phyloP scores from a whole-genome alignment of 108 stramenopile genomes.

The Cyclostephanos tholiformis region DNA sequence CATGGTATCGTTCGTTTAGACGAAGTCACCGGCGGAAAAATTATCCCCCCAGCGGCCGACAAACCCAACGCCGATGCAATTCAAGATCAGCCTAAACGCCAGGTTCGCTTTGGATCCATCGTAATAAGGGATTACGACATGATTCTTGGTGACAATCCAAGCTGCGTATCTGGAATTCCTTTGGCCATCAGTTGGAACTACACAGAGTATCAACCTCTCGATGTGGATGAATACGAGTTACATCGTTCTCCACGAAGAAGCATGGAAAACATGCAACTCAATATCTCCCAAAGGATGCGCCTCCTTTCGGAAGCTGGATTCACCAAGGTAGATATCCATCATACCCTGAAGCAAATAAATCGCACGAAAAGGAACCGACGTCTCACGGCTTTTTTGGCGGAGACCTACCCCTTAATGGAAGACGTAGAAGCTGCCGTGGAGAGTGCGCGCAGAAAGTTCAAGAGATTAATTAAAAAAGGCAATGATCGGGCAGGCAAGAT shows the following conservation, averaged over 20 bases:
- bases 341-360: slow-evolving; percentile 39
- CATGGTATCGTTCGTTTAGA: background rate
- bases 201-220: slow-evolving; percentile 37
- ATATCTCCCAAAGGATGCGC: slow-evolving; percentile 54
- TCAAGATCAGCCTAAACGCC: background rate
- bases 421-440: slow-evolving; percentile 51
- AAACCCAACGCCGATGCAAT: background rate
- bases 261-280: slow-evolving; percentile 50
- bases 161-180: slow-evolving; percentile 61
- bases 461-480: slow-evolving; percentile 30
- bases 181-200: slow-evolving; percentile 72
- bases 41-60: background rate
- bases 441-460: slow-evolving; percentile 54
- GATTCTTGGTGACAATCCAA: slow-evolving; percentile 70
- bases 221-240: slow-evolving; percentile 62
- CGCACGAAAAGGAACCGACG: slow-evolving; percentile 37
- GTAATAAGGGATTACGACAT: slow-evolving; percentile 56
- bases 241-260: slow-evolving; percentile 40
- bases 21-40: background rate
- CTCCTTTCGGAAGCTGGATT: slow-evolving; percentile 44
- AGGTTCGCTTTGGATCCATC: slow-evolving; percentile 28
- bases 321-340: slow-evolving; percentile 48
- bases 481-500: background rate
- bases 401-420: slow-evolving; percentile 1
- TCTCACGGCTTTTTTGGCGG: slow-evolving; percentile 43